Base-by-base conservation (phyloP, 768 basidiomycete species). In the Pisolithus microcarpus region DNA sequence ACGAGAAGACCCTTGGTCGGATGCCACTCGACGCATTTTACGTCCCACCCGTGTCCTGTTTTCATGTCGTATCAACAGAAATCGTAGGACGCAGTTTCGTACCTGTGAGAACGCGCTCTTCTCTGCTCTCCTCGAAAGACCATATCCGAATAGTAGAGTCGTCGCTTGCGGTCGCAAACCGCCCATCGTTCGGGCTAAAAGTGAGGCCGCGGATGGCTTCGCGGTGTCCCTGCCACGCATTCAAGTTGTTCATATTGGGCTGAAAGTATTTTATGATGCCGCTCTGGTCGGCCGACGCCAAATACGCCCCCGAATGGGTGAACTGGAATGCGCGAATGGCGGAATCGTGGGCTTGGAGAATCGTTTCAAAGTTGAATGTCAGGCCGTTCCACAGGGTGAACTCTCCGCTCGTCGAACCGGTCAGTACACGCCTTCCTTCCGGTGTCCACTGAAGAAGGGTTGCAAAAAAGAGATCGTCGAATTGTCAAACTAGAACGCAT, bases 311-410 rank as follows among this genome's bases (percentile, higher is more conserved):
- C 0, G 90, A 89, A 59, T 96, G 91, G 0, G 91, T 91, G 69
- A 94, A 99, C 15, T 79, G 72, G 65, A 97, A 80, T 0, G 91
- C 79, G 37, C 94, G 91, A 51, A 99, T 89, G 37, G 92, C 88
- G 2, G 87, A 85, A 63, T 99, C 96, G 68, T 99, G 96, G 1
- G 94, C 95, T 70, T 97, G 95, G n/a, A 98, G 80, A 58, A 99
- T 97, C 0, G 95, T 96, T 69, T 99, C 96, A 63, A 98, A 99
- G 71, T 98, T 99, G 82, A 98, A 99, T 0, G 96, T 97, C 21
- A 95, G 77, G 24, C 95, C 95, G 58, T 99, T 99, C 96, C 96
- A 98, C 6, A 98, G 79, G 1, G 95, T 98, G 69, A 99, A 97
- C 70, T 98, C 96, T 43, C 96, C 96, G 55, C 87, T 91, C 19